Evolutionary conservation across 2,329 filamentous ascomycete species (phyloP).

Genomic region (Colletotrichum incanum): DNA sequence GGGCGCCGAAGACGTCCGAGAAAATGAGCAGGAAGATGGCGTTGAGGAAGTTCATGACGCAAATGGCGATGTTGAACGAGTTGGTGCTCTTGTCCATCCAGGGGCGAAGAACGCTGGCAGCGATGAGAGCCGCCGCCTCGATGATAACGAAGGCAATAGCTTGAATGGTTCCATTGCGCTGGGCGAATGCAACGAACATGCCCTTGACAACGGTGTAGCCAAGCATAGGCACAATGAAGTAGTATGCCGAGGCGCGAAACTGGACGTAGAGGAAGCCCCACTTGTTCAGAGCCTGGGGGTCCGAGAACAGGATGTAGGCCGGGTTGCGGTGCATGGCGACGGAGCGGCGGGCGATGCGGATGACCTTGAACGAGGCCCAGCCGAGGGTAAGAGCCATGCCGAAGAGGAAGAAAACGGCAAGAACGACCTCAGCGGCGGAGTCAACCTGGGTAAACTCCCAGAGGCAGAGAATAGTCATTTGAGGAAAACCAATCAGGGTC

Average conservation of each 20-base stretch:
- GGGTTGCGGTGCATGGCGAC: slow-evolving; percentile 95
- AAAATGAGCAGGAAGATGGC: slow-evolving; percentile 92
- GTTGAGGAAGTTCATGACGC: slow-evolving; percentile 91
- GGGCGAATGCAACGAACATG: slow-evolving; percentile 88
- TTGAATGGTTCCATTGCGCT: slow-evolving; percentile 80
- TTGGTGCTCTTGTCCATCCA: slow-evolving; percentile 99
- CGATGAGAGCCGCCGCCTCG: slow-evolving; percentile 84
- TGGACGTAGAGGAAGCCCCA: slow-evolving; percentile 99
- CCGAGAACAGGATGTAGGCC: slow-evolving; percentile 96
- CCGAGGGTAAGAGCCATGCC: slow-evolving; percentile 83
- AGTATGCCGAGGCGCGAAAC: slow-evolving; percentile 95
- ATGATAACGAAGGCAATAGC: slow-evolving; percentile 87
- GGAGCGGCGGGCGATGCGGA: slow-evolving; percentile 89
- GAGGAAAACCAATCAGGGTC: slow-evolving; percentile 90
- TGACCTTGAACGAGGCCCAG: slow-evolving; percentile 93
- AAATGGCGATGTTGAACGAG: slow-evolving; percentile 94
- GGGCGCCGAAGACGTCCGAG: slow-evolving; percentile 87
- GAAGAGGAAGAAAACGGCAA: slow-evolving; percentile 91
- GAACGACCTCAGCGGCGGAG: slow-evolving; percentile 87
- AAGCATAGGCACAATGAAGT: slow-evolving; percentile 88
- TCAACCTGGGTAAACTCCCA: slow-evolving; percentile 94
- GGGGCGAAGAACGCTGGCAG: slow-evolving; percentile 84
- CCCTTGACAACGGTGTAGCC: slow-evolving; percentile 88
- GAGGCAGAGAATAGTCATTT: slow-evolving; percentile 90
- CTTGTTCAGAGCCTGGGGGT: slow-evolving; percentile 94